A percentile compares a stretch with the other conserved stretches of the same genome.
Conservation (phyloP, 768 basidiomycete species). For the Erythrobasidium yunnanense region DNA sequence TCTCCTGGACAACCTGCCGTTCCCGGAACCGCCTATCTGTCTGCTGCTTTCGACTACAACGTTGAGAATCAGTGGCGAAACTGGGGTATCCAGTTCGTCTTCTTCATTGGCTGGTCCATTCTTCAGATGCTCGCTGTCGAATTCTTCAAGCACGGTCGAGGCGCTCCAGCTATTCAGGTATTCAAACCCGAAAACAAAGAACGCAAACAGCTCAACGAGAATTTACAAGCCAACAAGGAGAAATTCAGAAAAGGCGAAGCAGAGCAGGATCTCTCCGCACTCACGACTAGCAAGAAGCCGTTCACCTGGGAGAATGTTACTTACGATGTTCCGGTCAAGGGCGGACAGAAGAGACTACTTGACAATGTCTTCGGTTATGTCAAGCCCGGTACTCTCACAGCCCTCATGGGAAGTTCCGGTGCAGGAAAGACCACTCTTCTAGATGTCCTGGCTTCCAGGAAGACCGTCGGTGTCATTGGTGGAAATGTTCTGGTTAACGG, state of each 20-base stretch:
- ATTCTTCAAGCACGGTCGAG: constrained; percentile 47
- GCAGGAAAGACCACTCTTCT: constrained; percentile 56
- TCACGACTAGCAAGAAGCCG: constrained; percentile 44
- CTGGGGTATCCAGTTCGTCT: constrained; percentile 59
- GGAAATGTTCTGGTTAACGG: constrained; percentile 58
- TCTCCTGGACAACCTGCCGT: constrained; percentile 50
- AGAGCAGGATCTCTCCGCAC: constrained; percentile 45
- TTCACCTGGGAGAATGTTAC: constrained; percentile 53
- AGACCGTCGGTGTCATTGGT: constrained; percentile 61
- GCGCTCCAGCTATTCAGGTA: constrained; percentile 49
- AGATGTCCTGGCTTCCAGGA: constrained; percentile 55
- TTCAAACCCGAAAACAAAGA: constrained; percentile 54
- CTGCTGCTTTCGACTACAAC: constrained; percentile 46
- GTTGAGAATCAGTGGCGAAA: constrained; percentile 52
- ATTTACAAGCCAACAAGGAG: constrained; percentile 48
- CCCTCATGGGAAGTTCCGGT: constrained; percentile 76
- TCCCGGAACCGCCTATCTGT: constrained; percentile 55
- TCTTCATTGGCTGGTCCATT: constrained; percentile 59
- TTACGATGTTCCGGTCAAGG: constrained; percentile 48
- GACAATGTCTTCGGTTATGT: constrained; percentile 36
- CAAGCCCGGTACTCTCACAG: constrained; percentile 64
- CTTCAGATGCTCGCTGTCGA: constrained; percentile 48
- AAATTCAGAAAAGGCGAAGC: constrained; percentile 42
- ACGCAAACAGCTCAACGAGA: constrained; percentile 45
- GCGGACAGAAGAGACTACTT: constrained; percentile 40